Evolutionary conservation across 148 eudicot genomes (phyloP).

Genomic region (Heliosperma pusillum): DNA sequence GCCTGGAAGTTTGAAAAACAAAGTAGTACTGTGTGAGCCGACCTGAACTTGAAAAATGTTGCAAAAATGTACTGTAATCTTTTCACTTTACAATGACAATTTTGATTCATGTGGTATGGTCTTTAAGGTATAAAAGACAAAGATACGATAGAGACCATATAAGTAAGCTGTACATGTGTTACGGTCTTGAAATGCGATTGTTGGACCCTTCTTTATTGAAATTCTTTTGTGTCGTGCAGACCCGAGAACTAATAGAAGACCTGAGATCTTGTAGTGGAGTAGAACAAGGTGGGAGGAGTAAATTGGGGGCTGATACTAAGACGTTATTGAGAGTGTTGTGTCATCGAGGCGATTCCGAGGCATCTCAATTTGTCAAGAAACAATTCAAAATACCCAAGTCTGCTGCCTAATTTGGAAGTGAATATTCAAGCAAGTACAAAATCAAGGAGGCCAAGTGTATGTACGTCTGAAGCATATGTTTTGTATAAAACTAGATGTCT

Average conservation of each 20-base stretch:
- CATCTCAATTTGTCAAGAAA: constrained; percentile 94
- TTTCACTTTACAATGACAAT: neutral
- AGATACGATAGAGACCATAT: too few relatives aligned
- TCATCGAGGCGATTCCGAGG: constrained; percentile 86
- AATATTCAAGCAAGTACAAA: neutral
- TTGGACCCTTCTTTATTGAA: neutral
- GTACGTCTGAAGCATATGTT: neutral
- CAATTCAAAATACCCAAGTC: constrained; percentile 96
- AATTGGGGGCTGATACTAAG: constrained; percentile 71
- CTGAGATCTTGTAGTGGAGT: constrained; percentile 63
- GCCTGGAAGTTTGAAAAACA: too few relatives aligned
- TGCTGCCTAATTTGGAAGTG: constrained; percentile 31
- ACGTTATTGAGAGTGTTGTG: constrained; percentile 82
- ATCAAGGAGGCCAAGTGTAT: constrained; percentile 10
- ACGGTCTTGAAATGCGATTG: too few relatives aligned
- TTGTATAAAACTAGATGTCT: constrained; percentile 7
- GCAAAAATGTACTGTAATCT: too few relatives aligned
- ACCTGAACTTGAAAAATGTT: too few relatives aligned
- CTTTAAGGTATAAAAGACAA: too few relatives aligned
- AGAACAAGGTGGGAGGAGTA: constrained; percentile 70
- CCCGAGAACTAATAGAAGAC: constrained; percentile 88
- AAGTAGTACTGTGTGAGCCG: too few relatives aligned
- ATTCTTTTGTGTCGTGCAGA: constrained; percentile 44
- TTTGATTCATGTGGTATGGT: too few relatives aligned
- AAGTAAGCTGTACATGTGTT: neutral